Evolutionary conservation across 106 monocot species (phyloP).

Genomic region (Chionographis japonica): DNA sequence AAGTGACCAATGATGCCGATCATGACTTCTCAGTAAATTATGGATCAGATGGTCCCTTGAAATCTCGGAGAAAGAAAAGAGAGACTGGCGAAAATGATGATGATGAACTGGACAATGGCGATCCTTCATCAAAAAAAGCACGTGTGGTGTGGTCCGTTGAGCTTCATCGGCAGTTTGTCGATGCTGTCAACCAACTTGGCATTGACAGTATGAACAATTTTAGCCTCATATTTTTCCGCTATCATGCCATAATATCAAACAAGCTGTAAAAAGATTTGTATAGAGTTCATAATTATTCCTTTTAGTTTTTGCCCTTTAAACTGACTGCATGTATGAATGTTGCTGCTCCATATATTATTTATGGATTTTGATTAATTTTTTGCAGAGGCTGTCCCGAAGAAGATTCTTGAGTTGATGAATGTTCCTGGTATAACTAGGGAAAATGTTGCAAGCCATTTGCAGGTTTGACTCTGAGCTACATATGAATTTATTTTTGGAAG

Average conservation of each 20-base stretch:
- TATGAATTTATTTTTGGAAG: no score
- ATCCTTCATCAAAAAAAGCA: constrained; percentile 29
- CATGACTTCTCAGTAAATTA: constrained; percentile 38
- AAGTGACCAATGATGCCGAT: constrained; percentile 35
- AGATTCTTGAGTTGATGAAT: no score
- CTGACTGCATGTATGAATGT: no score
- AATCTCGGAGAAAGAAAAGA: constrained; percentile 20
- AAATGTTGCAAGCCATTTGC: no score
- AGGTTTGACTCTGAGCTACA: no score
- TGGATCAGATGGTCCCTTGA: constrained; percentile 21
- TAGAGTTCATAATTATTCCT: no score
- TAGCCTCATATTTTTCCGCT: no score
- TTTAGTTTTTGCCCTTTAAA: no score
- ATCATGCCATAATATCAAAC: background rate
- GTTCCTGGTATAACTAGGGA: no score
- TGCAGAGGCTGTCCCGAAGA: no score
- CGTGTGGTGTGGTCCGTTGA: constrained; percentile 33
- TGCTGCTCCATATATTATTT: no score
- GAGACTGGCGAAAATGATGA: constrained; percentile 20
- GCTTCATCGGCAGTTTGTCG: constrained; percentile 35
- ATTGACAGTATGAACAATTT: constrained; percentile 19
- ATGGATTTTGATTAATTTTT: no score
- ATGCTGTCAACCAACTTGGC: constrained; percentile 32
- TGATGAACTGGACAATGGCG: constrained; percentile 22
- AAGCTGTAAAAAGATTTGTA: background rate